Evolutionary conservation across 164 flowering plant species (phyloP).

Genomic region (Annona squamosa): DNA sequence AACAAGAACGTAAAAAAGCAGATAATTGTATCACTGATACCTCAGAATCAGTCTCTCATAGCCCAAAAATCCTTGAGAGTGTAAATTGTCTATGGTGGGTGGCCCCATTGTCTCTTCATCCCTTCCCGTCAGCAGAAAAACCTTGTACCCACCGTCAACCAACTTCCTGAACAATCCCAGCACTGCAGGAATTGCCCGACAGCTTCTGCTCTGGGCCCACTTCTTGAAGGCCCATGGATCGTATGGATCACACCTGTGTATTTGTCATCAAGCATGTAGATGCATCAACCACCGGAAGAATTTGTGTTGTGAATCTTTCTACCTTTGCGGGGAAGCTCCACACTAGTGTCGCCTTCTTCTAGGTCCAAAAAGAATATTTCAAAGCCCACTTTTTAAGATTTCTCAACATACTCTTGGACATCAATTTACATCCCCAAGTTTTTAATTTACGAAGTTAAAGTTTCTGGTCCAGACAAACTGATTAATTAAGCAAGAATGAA

Average conservation of each 20-base stretch:
- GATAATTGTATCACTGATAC: conserved; percentile 21
- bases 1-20: too few species aligned
- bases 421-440: too few species aligned
- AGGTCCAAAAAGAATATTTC: too few species aligned
- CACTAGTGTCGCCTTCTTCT: too few species aligned
- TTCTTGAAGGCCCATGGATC: conserved; percentile 49
- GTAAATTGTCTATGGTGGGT: conserved; percentile 44
- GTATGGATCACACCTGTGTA: conserved; percentile 52
- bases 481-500: not conserved
- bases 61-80: conserved; percentile 59
- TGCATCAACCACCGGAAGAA: too few species aligned
- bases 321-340: too few species aligned
- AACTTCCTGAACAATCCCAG: conserved; percentile 37
- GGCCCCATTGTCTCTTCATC: conserved; percentile 50
- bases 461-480: too few species aligned
- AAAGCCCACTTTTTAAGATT: too few species aligned
- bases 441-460: too few species aligned
- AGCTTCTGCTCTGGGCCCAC: conserved; percentile 57
- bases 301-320: too few species aligned
- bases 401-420: too few species aligned
- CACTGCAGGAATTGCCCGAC: conserved; percentile 48
- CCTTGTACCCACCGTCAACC: conserved; percentile 47
- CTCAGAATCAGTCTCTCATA: conserved; percentile 67
- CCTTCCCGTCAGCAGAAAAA: conserved; percentile 66
- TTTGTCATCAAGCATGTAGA: not conserved